Evolutionary conservation across 1,284 basidiomycete species (phyloP), one percentile per base, ranked within the genome.

Genomic region (Salmacisia buchloeana): DNA sequence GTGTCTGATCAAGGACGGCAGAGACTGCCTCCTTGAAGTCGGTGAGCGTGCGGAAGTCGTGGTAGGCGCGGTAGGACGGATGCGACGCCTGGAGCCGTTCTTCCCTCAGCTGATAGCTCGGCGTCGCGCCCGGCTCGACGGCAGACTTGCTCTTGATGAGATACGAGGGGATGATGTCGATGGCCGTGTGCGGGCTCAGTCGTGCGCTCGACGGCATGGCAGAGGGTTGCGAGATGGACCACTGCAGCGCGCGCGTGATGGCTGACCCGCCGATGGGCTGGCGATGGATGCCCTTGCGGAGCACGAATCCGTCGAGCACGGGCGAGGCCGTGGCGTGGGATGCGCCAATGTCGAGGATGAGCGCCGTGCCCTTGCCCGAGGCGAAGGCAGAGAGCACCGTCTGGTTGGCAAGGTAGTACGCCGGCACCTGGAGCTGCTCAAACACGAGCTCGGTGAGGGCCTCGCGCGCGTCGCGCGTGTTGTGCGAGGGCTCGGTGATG

Each of bases 311-410:
- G 75, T 99, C 96, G 7, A 94, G 92, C 10, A 99, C 90, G 1
- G 96, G 96, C 1, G 92, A 92, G 18, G 96, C 91, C 67, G 91
- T 94, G 9, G 89, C 88, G 78, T 89, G 87, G 23, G 89, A 86
- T 68, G 91, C 88, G 3, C 96, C 96, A 45, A 98, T 86, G 75
- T 98, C 94, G 57, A 99, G 88, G 0, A 98, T 90, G 58, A 98
- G 84, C 2, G 94, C 93, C 33, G 94, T 94, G 0, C 93, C 93
- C 81, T 94, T 96, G 36, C 96, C 94, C 57, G 94, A 89, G 10
- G 94, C 91, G 80, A 99, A 99, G 89, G 93, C 90, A 80, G 91
- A 94, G 60, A 98, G 83, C 15, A 98, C 94, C n/a, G 91, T 89
- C 27, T 90, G 89, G 78, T 97, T 97, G 35, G 94, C 93, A 59